These are phyloP conservation scores for Sanghuangporus weigelae DNA, from an alignment of 1,284 basidiomycete genomes.

Conservation along the genomic window DNA sequence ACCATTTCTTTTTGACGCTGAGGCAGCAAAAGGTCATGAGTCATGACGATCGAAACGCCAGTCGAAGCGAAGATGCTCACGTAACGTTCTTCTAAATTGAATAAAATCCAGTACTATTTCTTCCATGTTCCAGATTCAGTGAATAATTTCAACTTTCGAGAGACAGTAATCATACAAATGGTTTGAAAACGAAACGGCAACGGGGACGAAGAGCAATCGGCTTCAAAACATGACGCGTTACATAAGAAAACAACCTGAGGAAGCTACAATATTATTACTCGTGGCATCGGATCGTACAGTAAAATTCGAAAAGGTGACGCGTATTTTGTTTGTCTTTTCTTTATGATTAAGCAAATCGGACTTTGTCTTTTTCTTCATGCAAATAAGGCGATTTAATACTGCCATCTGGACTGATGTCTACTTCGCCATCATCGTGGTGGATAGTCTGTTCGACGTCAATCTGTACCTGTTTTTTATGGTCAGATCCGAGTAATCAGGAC, in stretches of 20 bases:
- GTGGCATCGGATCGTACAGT: neutral
- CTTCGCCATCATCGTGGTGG: constrained; percentile 11
- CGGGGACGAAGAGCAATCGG: neutral
- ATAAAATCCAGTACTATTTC: no score
- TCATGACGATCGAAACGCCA: no score
- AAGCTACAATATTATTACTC: neutral
- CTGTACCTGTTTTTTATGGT: constrained; percentile 6
- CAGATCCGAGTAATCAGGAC: neutral
- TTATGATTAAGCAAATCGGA: neutral
- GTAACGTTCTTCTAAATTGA: no score
- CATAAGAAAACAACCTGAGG: neutral
- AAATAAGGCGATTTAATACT: constrained; percentile 6
- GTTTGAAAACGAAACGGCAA: neutral
- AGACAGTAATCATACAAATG: neutral
- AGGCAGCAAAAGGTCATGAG: no score
- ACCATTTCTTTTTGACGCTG: no score
- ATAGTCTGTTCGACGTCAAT: constrained; percentile 18
- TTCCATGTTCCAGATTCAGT: no score
- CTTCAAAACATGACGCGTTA: neutral
- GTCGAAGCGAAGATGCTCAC: no score
- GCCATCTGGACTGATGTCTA: constrained; percentile 9
- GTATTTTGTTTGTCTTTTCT: neutral
- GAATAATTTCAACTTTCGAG: neutral
- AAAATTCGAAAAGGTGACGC: neutral
- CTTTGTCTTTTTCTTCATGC: neutral